Conservation (phyloP, 1,284 basidiomycete genomes). For the Leccinum huronense region DNA sequence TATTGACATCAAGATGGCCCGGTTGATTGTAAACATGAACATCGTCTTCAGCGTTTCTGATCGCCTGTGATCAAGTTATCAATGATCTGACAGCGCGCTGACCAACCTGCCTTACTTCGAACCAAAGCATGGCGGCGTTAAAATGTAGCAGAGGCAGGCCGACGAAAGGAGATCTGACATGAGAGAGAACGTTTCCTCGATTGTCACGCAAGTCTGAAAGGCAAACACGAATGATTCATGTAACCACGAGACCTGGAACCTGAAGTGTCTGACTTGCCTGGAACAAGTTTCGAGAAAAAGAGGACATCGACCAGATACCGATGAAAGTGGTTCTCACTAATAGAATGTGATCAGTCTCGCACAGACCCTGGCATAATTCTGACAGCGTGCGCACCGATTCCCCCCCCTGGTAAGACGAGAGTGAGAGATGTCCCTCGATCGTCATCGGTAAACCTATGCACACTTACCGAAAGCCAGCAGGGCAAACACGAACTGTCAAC, state of each 20-base stretch:
- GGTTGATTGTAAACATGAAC: conserved; percentile 24
- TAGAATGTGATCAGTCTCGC: conserved; percentile 6
- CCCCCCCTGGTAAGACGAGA: conserved; percentile 4
- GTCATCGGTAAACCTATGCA: background rate
- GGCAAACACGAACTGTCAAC: conserved; percentile 13
- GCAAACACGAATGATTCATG: background rate
- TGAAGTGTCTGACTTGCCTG: conserved; percentile 13
- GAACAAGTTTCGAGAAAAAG: conserved; percentile 14
- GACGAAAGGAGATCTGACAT: conserved; percentile 21
- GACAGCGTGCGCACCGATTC: conserved; percentile 10
- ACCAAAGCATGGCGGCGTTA: conserved; percentile 13
- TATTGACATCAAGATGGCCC: conserved; percentile 22
- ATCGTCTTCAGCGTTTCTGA: conserved; percentile 19
- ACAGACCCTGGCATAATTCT: background rate
- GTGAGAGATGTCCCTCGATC: conserved; percentile 4
- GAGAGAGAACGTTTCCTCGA: conserved; percentile 22
- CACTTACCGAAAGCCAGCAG: conserved; percentile 16
- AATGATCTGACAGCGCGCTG: background rate
- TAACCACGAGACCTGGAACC: background rate
- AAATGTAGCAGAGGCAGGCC: conserved; percentile 20
- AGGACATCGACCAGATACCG: conserved; percentile 13
- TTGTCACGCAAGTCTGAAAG: conserved; percentile 14
- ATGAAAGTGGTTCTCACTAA: conserved; percentile 17
- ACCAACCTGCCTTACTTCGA: conserved; percentile 9
- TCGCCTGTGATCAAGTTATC: conserved; percentile 7